Conservation (phyloP, 768 basidiomycete species). For the Termitomyces sp. region DNA sequence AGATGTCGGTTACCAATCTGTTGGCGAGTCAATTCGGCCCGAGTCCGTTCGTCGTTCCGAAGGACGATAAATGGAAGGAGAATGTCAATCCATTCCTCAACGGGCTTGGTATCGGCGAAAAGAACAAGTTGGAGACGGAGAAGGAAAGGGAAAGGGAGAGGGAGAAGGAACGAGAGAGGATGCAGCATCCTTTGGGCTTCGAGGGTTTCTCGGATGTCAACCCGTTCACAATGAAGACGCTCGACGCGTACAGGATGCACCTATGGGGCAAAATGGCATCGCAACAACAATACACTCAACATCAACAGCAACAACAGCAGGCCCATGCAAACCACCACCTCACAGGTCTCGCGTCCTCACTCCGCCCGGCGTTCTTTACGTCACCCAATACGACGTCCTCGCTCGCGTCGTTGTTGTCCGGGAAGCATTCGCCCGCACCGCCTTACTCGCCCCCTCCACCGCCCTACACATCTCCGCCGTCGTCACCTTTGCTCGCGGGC, state of each 20-base stretch:
- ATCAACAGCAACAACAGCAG: conserved; percentile 29
- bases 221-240: conserved; percentile 82
- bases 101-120: conserved; percentile 9
- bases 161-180: conserved; percentile 9
- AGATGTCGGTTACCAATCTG: conserved; percentile 31
- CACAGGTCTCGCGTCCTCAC: conserved; percentile 35
- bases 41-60: conserved; percentile 13
- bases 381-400: conserved; percentile 14
- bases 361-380: conserved; percentile 33
- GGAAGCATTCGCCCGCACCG: conserved; percentile 34
- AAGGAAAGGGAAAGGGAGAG: conserved; percentile 10
- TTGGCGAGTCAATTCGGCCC: conserved; percentile 14
- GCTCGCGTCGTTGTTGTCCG: conserved; percentile 36
- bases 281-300: conserved; percentile 41
- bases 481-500: conserved; percentile 32
- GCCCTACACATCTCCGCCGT: conserved; percentile 33
- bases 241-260: conserved; percentile 89
- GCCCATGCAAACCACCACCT: conserved; percentile 21
- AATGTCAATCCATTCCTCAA: conserved; percentile 80
- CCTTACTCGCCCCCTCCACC: conserved; percentile 20
- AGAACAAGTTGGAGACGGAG: neutral
- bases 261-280: conserved; percentile 89
- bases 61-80: conserved; percentile 46
- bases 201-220: conserved; percentile 79
- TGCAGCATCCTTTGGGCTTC: conserved; percentile 40